A percentile compares a stretch with the other conserved stretches of the same genome.
These are phyloP conservation scores for Dysphania ambrosioides DNA, from an alignment of 148 eudicot species.

Conservation along the genomic window DNA sequence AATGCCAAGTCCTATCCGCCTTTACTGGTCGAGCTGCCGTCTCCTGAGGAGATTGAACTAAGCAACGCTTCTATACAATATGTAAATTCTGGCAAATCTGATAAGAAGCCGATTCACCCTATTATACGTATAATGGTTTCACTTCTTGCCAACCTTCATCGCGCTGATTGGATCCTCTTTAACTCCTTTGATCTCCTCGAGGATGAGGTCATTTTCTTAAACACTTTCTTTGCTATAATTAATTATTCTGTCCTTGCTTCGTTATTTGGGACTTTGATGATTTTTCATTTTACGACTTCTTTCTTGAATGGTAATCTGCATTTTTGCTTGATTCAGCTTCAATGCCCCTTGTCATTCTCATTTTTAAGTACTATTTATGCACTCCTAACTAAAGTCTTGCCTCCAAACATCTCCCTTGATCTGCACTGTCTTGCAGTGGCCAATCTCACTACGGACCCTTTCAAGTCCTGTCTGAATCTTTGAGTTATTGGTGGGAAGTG, in stretches of 20 bases:
- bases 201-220: not conserved
- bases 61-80: not conserved
- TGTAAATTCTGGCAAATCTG: not conserved
- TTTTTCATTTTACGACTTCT: too few relatives aligned
- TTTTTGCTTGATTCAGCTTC: too few relatives aligned
- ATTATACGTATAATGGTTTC: not conserved
- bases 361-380: too few relatives aligned
- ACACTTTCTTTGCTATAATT: too few relatives aligned
- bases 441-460: too few relatives aligned
- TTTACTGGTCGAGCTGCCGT: not conserved
- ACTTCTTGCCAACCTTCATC: not conserved
- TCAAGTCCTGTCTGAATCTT: too few relatives aligned
- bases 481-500: too few relatives aligned
- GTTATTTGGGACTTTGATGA: not conserved
- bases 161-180: slow-evolving; percentile 22
- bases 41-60: not conserved
- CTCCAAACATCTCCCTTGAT: too few relatives aligned
- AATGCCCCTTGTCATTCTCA: too few relatives aligned
- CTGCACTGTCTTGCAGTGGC: too few relatives aligned
- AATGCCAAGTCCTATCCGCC: not conserved
- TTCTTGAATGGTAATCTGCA: too few relatives aligned
- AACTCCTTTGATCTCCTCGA: slow-evolving; percentile 18
- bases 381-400: too few relatives aligned
- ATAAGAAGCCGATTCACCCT: not conserved
- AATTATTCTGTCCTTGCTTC: not conserved